phyloP scores from a whole-genome alignment of 768 basidiomycete genomes.

The Floccularia luteovirens region DNA sequence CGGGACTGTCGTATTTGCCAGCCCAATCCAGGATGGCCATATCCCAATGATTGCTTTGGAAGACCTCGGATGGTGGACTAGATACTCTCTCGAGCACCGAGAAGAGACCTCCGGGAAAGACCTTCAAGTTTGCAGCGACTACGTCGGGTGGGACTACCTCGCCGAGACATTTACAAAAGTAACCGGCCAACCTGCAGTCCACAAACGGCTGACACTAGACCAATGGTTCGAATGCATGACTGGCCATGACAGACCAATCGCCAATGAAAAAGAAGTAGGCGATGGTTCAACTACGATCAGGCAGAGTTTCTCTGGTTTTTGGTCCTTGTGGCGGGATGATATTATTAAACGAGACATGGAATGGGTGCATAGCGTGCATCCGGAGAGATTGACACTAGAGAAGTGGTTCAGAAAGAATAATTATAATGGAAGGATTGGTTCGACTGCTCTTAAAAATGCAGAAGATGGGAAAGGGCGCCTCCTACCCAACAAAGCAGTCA shows the following conservation, averaged over 20 bases:
- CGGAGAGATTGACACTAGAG: conserved; percentile 24
- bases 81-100: conserved; percentile 29
- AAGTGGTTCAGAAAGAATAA: conserved; percentile 29
- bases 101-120: conserved; percentile 25
- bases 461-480: conserved; percentile 21
- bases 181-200: conserved; percentile 25
- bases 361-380: conserved; percentile 32
- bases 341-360: conserved; percentile 34
- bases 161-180: conserved; percentile 27
- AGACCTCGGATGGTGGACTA: conserved; percentile 32
- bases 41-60: conserved; percentile 30
- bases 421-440: conserved; percentile 18
- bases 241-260: conserved; percentile 20
- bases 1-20: conserved; percentile 30
- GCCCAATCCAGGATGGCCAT: conserved; percentile 24
- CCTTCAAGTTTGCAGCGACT: conserved; percentile 27
- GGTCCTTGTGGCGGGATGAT: conserved; percentile 34
- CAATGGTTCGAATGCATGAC: conserved; percentile 23
- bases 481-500: conserved; percentile 13
- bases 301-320: conserved; percentile 36
- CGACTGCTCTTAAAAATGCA: conserved; percentile 19
- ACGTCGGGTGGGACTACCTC: conserved; percentile 27
- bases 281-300: conserved; percentile 22
- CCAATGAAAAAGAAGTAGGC: conserved; percentile 17
- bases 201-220: conserved; percentile 21